Evolutionary conservation across 176 grass and related monocot species (phyloP).

Genomic region (Ensete glaucum): DNA sequence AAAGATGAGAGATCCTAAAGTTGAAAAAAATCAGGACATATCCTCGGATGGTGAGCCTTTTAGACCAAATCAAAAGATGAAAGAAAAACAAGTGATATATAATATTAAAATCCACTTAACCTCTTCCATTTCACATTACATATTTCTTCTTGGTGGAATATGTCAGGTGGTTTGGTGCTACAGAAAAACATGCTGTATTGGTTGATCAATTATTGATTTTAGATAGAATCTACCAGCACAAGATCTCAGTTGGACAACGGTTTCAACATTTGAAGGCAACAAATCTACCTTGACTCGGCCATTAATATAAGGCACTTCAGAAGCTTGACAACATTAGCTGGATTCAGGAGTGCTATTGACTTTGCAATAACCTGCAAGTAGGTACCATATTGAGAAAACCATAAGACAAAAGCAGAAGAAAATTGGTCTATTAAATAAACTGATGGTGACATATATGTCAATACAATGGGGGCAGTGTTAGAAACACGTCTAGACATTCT

Average conservation of each 20-base stretch:
- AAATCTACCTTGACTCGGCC: constrained; percentile 60
- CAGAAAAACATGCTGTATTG: neutral
- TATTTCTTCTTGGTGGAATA: neutral
- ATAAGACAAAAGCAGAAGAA: neutral
- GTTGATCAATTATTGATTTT: neutral
- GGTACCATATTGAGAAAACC: constrained; percentile 9
- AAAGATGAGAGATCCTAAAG: no score
- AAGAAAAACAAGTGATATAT: neutral
- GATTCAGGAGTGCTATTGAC: constrained; percentile 64
- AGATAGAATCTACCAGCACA: neutral
- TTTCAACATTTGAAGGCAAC: neutral
- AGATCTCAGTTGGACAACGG: neutral
- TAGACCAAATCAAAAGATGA: neutral
- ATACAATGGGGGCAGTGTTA: neutral
- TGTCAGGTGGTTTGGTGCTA: neutral
- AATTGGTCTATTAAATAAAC: neutral
- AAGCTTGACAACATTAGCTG: constrained; percentile 67
- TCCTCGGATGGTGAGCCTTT: neutral
- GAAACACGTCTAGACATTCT: neutral
- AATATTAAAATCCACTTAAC: neutral
- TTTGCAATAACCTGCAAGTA: constrained; percentile 72
- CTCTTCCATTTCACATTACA: neutral
- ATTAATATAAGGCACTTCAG: constrained; percentile 61
- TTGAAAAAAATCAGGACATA: neutral
- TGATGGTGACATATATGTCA: neutral